phyloP scores from a whole-genome alignment of 495 filamentous ascomycete genomes.

The Lasiosphaeris hirsuta region DNA sequence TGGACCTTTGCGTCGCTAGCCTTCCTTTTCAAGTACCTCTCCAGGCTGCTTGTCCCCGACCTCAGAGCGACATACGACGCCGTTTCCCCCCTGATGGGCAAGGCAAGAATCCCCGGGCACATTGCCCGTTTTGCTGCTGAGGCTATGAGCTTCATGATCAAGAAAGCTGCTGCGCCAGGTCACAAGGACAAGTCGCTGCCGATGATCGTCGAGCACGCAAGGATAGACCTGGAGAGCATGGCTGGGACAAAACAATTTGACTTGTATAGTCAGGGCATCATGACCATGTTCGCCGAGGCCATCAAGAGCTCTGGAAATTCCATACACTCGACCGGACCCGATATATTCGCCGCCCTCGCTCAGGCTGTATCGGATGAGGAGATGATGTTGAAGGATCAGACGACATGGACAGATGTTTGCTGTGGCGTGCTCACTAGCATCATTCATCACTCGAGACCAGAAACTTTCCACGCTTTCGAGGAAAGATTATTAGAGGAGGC shows the following conservation, averaged over 20 bases:
- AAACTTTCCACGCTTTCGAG: slow-evolving; percentile 62
- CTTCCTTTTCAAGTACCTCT: slow-evolving; percentile 96
- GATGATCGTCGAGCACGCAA: slow-evolving; percentile 63
- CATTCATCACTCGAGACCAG: slow-evolving; percentile 74
- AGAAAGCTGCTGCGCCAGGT: slow-evolving; percentile 75
- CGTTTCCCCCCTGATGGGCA: slow-evolving; percentile 83
- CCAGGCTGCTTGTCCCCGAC: slow-evolving; percentile 78
- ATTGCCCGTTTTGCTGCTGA: slow-evolving; percentile 91
- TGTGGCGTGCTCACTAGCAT: slow-evolving; percentile 72
- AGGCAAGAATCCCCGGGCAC: slow-evolving; percentile 73
- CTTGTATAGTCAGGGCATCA: slow-evolving; percentile 79
- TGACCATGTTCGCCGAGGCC: slow-evolving; percentile 85
- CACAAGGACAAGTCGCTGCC: slow-evolving; percentile 70
- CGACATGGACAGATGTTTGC: slow-evolving; percentile 59
- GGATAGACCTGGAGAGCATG: slow-evolving; percentile 59
- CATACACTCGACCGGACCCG: slow-evolving; percentile 73
- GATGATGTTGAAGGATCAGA: slow-evolving; percentile 37
- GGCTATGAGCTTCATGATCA: slow-evolving; percentile 86
- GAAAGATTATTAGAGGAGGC: slow-evolving; percentile 49
- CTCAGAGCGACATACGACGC: slow-evolving; percentile 77
- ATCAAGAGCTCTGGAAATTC: slow-evolving; percentile 77
- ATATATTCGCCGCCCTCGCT: slow-evolving; percentile 65
- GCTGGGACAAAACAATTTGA: slow-evolving; percentile 47
- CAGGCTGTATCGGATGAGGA: slow-evolving; percentile 49
- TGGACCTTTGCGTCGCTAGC: slow-evolving; percentile 95